A percentile compares a stretch with the other conserved stretches of the same genome.
phyloP scores from a whole-genome alignment of 2,329 filamentous ascomycete species.

The Emergomyces pasteurianus region DNA sequence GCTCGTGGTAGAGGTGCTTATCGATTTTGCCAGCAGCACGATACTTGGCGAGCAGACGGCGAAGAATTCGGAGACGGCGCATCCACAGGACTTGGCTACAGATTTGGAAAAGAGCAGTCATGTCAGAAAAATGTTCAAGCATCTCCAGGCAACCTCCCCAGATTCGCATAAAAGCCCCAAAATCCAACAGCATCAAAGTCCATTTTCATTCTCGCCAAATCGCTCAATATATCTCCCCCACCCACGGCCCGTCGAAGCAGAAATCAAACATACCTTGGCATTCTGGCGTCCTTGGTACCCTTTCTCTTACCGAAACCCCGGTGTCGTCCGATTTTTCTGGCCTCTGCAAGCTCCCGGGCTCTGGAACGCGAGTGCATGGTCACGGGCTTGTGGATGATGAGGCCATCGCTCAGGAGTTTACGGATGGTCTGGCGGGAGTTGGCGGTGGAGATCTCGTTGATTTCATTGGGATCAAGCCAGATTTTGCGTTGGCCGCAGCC shows the following conservation, averaged over 20 bases:
- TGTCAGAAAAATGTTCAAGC: slow-evolving; percentile 7
- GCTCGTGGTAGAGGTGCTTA: slow-evolving; percentile 99
- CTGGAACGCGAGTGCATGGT: slow-evolving; percentile 98
- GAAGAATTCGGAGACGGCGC: slow-evolving; percentile 98
- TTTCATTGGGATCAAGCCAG: slow-evolving; percentile 99
- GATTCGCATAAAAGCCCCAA: background rate
- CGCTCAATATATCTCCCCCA: background rate
- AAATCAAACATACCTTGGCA: slow-evolving; percentile 69
- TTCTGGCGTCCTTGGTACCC: slow-evolving; percentile 99
- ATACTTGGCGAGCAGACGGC: slow-evolving; percentile 98
- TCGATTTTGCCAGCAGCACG: slow-evolving; percentile 99
- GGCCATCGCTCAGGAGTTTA: slow-evolving; percentile 98
- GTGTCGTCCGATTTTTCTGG: slow-evolving; percentile 92
- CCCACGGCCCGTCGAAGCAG: background rate
- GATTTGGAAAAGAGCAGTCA: slow-evolving; percentile 19
- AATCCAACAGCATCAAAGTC: background rate
- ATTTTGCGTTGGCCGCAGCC: slow-evolving; percentile 99
- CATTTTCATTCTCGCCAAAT: background rate
- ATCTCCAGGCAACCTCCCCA: background rate
- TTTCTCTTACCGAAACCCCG: slow-evolving; percentile 99
- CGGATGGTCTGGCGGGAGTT: slow-evolving; percentile 99
- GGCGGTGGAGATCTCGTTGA: slow-evolving; percentile 99
- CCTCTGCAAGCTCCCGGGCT: slow-evolving; percentile 87
- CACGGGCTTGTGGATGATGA: slow-evolving; percentile 99
- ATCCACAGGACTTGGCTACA: slow-evolving; percentile 95